Percentiles rank a stretch among this genome's conserved stretches.
Conservation (phyloP, 1,139 yeast species). For the Pichia sp. region DNA sequence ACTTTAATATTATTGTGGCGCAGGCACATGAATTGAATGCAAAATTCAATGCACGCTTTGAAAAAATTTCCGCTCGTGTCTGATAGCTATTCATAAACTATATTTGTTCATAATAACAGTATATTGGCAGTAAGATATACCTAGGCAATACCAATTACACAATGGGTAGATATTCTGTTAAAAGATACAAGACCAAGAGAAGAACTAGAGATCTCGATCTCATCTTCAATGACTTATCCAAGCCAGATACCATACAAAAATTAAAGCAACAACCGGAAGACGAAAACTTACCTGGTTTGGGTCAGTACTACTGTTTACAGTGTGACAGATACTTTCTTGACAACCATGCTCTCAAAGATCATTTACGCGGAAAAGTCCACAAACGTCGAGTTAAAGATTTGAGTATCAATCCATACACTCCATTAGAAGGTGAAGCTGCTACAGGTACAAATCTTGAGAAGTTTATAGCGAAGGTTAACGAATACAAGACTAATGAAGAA, state of each 20-base stretch:
- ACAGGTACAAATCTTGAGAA: conserved; percentile 67
- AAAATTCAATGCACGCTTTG: too few species aligned
- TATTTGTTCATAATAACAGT: too few species aligned
- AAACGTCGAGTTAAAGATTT: conserved; percentile 78
- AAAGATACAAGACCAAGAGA: conserved; percentile 71
- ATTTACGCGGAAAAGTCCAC: conserved; percentile 69
- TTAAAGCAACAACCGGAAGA: conserved; percentile 80
- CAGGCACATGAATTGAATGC: too few species aligned
- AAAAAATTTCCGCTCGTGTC: too few species aligned
- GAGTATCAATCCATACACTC: conserved; percentile 74
- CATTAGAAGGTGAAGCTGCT: conserved; percentile 86
- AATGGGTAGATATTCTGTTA: conserved; percentile 86
- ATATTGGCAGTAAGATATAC: too few species aligned
- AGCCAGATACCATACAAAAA: conserved; percentile 51
- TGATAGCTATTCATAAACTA: too few species aligned
- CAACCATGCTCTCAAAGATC: conserved; percentile 64
- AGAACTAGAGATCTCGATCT: conserved; percentile 82
- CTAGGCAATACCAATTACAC: too few species aligned
- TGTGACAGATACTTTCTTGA: conserved; percentile 91
- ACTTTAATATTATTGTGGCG: too few species aligned
- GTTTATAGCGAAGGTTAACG: conserved; percentile 56
- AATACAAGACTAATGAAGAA: conserved; percentile 27
- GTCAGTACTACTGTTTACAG: conserved; percentile 89
- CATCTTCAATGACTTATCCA: conserved; percentile 66
- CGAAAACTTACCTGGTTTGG: conserved; percentile 88